A percentile compares a stretch with the other conserved stretches of the same genome.
These are phyloP conservation scores for Croton setiger DNA, from an alignment of 441 rosid genomes.

Conservation along the genomic window DNA sequence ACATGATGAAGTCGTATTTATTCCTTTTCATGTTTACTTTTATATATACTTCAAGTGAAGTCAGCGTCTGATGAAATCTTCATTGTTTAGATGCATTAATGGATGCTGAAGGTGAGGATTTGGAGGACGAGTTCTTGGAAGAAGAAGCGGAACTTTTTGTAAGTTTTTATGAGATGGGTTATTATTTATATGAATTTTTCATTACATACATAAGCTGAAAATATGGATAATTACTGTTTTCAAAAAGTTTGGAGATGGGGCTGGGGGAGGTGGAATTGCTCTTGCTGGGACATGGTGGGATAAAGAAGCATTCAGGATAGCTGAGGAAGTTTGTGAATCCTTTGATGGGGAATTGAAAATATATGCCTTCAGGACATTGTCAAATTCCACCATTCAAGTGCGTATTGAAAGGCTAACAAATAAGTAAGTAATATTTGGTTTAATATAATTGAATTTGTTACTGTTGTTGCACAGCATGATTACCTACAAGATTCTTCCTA, in stretches of 20 bases:
- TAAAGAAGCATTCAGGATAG: conserved; percentile 62
- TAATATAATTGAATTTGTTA: background rate
- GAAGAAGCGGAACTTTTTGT: conserved; percentile 58
- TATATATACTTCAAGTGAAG: no score
- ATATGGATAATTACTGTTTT: background rate
- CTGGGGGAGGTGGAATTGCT: conserved; percentile 78
- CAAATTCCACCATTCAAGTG: conserved; percentile 59
- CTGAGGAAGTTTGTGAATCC: conserved; percentile 51
- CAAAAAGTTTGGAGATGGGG: conserved; percentile 76
- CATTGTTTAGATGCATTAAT: conserved; percentile 32
- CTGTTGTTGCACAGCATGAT: background rate
- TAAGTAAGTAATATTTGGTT: conserved; percentile 37
- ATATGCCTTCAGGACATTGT: conserved; percentile 69
- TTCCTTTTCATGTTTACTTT: no score
- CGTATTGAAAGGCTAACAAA: conserved; percentile 78
- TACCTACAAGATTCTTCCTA: background rate
- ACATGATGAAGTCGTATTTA: background rate
- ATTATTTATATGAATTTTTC: background rate
- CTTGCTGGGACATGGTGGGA: conserved; percentile 89
- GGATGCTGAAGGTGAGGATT: conserved; percentile 36
- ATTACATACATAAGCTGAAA: conserved; percentile 4
- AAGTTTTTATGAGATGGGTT: conserved; percentile 27
- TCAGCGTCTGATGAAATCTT: conserved; percentile 3
- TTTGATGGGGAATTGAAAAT: conserved; percentile 63
- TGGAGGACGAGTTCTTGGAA: conserved; percentile 45